Base-by-base conservation (phyloP, 2,329 filamentous ascomycete genomes). In the Zymoseptoria crescenta region DNA sequence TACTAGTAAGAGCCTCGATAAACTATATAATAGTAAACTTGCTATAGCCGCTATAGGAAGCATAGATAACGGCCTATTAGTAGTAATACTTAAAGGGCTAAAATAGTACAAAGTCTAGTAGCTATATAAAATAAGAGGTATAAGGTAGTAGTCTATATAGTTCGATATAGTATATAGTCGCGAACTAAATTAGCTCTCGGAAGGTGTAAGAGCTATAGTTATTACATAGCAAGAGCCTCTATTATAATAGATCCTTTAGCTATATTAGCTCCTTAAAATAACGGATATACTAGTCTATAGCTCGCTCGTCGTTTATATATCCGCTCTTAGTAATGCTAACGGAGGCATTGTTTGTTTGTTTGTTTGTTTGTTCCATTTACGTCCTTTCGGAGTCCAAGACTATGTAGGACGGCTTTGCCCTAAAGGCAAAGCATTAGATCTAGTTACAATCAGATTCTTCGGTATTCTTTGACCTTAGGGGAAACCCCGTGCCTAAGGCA, bases 91-190 rank as follows among this genome's bases (percentile, higher is more conserved):
- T 52, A 52, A 27, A 52, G 16, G 24, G 28, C 50, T 52, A 52
- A 28, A 52, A 52, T 20, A 52, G 28, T 3, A 52, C n/a, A 52
- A 52, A 3, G 21, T 52, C 9, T 2, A 52, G 24, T 3, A 10
- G 50, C 50, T 52, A 52, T n/a, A 52, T 52, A 52, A 52, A 52
- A 52, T 52, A 52, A 28, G 21, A 27, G 16, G 50, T 52, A 52
- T 52, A 30, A 1, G 9, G 50, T 8, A 6, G 28, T 8, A 52
- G 24, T 28, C 50, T 28, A 24, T 52, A 52, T 20, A 52, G 21
- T 28, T 52, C 13, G 24, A 52, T 52, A 28, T 24, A 8, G 24
- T 10, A 28, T 24, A 52, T 21, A 27, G 16, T n/a, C n/a, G n/a
- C n/a, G n/a, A n/a, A n/a, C n/a, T n/a, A n/a, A 24, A 52, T 52